Evolutionary conservation across 2,329 filamentous ascomycete species (phyloP), one percentile per base, ranked within the genome.

Genomic region (Lasiodiplodia sp.): DNA sequence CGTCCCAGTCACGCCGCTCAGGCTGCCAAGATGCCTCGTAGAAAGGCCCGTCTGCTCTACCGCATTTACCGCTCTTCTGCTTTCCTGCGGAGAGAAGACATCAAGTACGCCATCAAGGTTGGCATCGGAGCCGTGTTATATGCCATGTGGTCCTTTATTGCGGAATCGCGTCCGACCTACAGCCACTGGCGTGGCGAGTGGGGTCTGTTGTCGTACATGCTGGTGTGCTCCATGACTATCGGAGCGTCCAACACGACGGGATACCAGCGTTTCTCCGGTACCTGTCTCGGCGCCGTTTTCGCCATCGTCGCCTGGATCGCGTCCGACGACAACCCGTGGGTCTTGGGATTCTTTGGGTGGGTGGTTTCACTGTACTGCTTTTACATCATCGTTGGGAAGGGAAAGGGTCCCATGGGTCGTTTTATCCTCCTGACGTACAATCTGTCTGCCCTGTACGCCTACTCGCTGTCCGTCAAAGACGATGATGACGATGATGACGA

Each of bases 351-450:
- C 69, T 87, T 96, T 63, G 94, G 96, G 31, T 94, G 92, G 86
- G 75, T 94, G 1, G 90, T 97, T 74, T 90, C 92, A 10, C 85
- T 94, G 38, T 91, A 89, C 76, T 96, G 93, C 73, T 97, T 97
- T 75, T 97, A 95, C 79, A 90, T 97, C 75, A 97, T 96, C 72
- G 83, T 98, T 66, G 92, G 91, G 34, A 87, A 89, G 75, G 91
- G 91, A 55, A 95, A 95, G 78, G 94, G 92, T 0, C 94, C 95
- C 0, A 91, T 98, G 80, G 95, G 94, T 52, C 90, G 96, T 64
- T 98, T 97, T 77, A 96, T 96, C 71, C 88, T 98, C 76, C 87
- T 99, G 56, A 97, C 95, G 0, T 99, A 98, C 84, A 99, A 99
- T 76, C 89, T 99, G 53, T 95, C 93, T 21, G 93, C 93, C 8